Evolutionary conservation across 805 yeast genomes (phyloP), one percentile per base, ranked within the genome.

Genomic region (Yamadazyma phyllophila): DNA sequence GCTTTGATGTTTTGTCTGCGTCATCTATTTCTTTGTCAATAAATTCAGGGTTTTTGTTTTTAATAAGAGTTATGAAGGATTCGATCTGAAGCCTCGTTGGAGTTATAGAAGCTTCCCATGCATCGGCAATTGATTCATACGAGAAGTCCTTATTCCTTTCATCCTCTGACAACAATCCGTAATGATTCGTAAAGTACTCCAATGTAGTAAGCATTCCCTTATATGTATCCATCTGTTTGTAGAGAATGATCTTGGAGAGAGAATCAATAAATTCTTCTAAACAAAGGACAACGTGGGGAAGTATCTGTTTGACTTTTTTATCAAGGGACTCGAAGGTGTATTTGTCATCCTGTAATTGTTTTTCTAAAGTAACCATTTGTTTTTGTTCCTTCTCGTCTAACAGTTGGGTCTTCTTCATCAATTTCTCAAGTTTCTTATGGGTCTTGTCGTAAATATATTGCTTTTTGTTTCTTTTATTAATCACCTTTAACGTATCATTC

Each of bases 261-360:
- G 65, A 63, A 38, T 69, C 75, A 9, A 78, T 58, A 47, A 77
- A 78, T 51, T 79, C 84, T 30, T 78, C 77, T 37, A 78, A 52
- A 13, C 71, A 65, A 2, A 65, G 60, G 39, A 76, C 55, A 3
- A 70, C 66, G 50, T 76, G 78, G 1, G 84, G 84, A 6, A 77
- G 57, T 2, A 73, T 53, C 3, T 68, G 37, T 40, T 65, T 66
- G n/a, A 69, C 56, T 44, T 73, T 74, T 15, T 61, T 63, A 51
- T 75, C 73, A 14, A 73, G 51, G 15, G 67, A 67, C 12, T 55
- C 52, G 48, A 60, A 76, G 5, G 62, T 55, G 5, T 51, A 48
- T 17, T 61, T 61, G 9, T 62, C 56, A 15, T 62, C 65, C n/a
- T 61, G 60, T 27, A 69, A 37, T 17, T 66, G 57, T 1, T 47